Percentiles rank a stretch among this genome's conserved stretches.
Evolutionary conservation across 495 filamentous ascomycete species (phyloP).

Genomic region (Tuber calosporum): DNA sequence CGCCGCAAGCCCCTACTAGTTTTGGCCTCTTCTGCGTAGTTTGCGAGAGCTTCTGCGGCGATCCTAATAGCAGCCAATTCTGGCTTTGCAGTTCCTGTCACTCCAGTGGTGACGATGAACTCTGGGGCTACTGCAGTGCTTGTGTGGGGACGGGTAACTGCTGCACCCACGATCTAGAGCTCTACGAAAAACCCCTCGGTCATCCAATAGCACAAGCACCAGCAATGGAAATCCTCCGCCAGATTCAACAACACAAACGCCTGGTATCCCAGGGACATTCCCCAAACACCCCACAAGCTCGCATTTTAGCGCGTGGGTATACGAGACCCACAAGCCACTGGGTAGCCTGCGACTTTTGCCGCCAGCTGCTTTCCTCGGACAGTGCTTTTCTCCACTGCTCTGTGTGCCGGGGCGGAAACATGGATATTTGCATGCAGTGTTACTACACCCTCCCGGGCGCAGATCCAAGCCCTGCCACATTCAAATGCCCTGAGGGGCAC

Average conservation of each 20-base stretch:
- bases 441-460: conserved; percentile 1
- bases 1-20: conserved; percentile 13
- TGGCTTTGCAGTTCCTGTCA: conserved; percentile 28
- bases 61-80: conserved; percentile 12
- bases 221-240: background rate
- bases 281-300: background rate
- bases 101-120: conserved; percentile 8
- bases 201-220: background rate
- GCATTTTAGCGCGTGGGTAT: conserved; percentile 14
- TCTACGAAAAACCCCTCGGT: conserved; percentile 21
- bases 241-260: background rate
- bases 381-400: conserved; percentile 32
- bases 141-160: conserved; percentile 25
- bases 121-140: conserved; percentile 20
- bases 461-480: background rate
- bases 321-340: background rate
- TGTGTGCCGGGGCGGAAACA: conserved; percentile 7
- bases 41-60: conserved; percentile 38
- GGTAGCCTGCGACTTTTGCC: conserved; percentile 15
- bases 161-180: conserved; percentile 36
- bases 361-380: background rate
- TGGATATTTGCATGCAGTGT: conserved; percentile 31
- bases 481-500: conserved; percentile 18
- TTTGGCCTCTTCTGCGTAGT: conserved; percentile 36
- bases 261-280: background rate